Evolutionary conservation across 2,329 filamentous ascomycete genomes (phyloP).

Genomic region (Xylariaceae sp.): DNA sequence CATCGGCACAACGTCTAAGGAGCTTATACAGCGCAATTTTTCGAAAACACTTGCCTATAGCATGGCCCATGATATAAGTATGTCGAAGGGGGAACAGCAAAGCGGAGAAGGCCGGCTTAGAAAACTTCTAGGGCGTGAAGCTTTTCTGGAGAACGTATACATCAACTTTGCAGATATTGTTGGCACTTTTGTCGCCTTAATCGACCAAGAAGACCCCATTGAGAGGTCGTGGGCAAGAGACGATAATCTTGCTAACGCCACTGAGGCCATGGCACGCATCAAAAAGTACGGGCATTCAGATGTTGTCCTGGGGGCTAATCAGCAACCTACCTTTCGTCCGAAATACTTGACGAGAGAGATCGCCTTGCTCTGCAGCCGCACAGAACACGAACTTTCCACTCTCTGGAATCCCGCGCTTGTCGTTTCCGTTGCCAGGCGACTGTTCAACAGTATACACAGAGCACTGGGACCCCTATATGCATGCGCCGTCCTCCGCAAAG

Average conservation of each 20-base stretch:
- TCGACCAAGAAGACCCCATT: conserved; percentile 70
- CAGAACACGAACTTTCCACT: conserved; percentile 55
- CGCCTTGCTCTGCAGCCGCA: conserved; percentile 68
- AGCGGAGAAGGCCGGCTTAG: conserved; percentile 63
- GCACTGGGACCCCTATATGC: conserved; percentile 82
- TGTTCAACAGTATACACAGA: conserved; percentile 75
- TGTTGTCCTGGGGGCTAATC: conserved; percentile 63
- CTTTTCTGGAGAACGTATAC: conserved; percentile 58
- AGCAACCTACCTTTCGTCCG: conserved; percentile 81
- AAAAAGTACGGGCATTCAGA: conserved; percentile 61
- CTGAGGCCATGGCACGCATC: conserved; percentile 62
- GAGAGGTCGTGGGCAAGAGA: conserved; percentile 62
- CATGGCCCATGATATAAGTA: conserved; percentile 66
- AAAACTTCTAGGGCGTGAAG: conserved; percentile 61
- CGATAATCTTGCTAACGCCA: conserved; percentile 53
- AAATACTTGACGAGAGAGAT: conserved; percentile 72
- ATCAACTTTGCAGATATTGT: conserved; percentile 71
- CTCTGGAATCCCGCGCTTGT: conserved; percentile 75
- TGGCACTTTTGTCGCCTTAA: conserved; percentile 66
- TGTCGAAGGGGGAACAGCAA: conserved; percentile 35
- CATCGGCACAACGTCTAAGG: conserved; percentile 47
- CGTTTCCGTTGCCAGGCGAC: conserved; percentile 65
- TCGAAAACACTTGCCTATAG: conserved; percentile 76
- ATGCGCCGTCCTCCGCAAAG: conserved; percentile 78
- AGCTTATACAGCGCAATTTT: conserved; percentile 64